Evolutionary conservation across 2,329 filamentous ascomycete species (phyloP).

Genomic region (Aureobasidium melanogenum): DNA sequence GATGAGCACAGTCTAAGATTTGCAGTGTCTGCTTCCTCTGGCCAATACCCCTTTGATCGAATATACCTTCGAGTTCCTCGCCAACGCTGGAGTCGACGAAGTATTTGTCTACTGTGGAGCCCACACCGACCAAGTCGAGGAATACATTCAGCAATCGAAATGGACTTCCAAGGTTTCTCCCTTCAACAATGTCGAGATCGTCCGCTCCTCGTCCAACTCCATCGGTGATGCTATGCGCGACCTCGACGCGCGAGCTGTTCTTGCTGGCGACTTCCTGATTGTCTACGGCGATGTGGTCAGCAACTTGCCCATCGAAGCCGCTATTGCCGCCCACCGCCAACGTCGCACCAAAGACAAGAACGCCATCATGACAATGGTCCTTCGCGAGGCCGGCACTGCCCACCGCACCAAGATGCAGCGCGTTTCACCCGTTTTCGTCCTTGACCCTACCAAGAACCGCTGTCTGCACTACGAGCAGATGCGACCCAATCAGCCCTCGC

Average conservation of each 20-base stretch:
- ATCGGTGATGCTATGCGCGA: constrained; percentile 93
- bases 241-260: constrained; percentile 74
- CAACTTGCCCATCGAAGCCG: constrained; percentile 75
- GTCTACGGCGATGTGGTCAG: constrained; percentile 90
- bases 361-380: constrained; percentile 94
- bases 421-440: constrained; percentile 72
- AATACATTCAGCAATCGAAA: constrained; percentile 74
- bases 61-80: constrained; percentile 93
- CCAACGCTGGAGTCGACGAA: constrained; percentile 89
- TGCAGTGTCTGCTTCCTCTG: constrained; percentile 79
- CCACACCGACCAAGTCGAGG: constrained; percentile 78
- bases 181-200: constrained; percentile 73
- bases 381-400: constrained; percentile 64
- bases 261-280: constrained; percentile 83
- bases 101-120: constrained; percentile 87
- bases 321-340: constrained; percentile 68
- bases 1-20: constrained; percentile 1
- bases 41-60: constrained; percentile 94
- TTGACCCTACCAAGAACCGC: constrained; percentile 69
- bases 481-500: constrained; percentile 56
- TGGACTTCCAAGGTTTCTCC: constrained; percentile 65
- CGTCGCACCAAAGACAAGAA: constrained; percentile 79
- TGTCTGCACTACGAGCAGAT: constrained; percentile 95
- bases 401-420: constrained; percentile 70
- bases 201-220: constrained; percentile 78